Base-by-base conservation (phyloP, 2,329 filamentous ascomycete genomes). In the Moelleriella libera region DNA sequence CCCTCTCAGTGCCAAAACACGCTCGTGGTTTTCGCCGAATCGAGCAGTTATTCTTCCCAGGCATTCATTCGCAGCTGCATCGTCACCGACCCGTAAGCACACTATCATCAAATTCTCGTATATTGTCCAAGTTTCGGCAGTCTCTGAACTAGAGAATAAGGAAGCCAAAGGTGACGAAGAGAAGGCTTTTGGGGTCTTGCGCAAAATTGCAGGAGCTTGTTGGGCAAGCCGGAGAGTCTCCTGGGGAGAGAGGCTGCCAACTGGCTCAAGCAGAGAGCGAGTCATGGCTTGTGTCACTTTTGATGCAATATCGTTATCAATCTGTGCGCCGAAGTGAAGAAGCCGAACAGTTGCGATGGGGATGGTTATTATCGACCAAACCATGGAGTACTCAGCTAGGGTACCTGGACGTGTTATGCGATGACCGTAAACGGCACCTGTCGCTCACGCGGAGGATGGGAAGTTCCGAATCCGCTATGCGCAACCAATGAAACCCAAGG, bases 21-120 rank as follows among this genome's bases (percentile, higher is more conserved):
- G 82, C 66, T 96, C 88, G 64, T 97, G 94, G 37, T 78, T 72
- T 30, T 76, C 70, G 30, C 90, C 89, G 61, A 98, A 98, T 45
- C 92, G 84, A 50, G 76, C 70, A 5, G 80, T 80, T 43, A 98
- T 74, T 51, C 82, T 78, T 58, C 85, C 78, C 39, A 97, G 74
- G 60, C 85, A 86, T 55, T 80, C 63, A 53, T 80, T 78, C 29
- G 92, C 92, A 29, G 85, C 78, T 53, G 78, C 69, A 56, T 94
- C 83, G 63, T 97, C 86, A 47, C 86, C 85, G 0, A 86, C 88
- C 45, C 86, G 83, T 39, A 98, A 75, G 58, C 86, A 92, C 31
- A 88, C 80, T 34, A 92, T 69, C 54, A 97, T 70, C 14, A 97
- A 75, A 60, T 94, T 92, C 67, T 97, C 90, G 64, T 92, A 85